These are phyloP conservation scores for Lecanicillium sp. DNA, from an alignment of 2,329 filamentous ascomycete genomes.

Conservation along the genomic window DNA sequence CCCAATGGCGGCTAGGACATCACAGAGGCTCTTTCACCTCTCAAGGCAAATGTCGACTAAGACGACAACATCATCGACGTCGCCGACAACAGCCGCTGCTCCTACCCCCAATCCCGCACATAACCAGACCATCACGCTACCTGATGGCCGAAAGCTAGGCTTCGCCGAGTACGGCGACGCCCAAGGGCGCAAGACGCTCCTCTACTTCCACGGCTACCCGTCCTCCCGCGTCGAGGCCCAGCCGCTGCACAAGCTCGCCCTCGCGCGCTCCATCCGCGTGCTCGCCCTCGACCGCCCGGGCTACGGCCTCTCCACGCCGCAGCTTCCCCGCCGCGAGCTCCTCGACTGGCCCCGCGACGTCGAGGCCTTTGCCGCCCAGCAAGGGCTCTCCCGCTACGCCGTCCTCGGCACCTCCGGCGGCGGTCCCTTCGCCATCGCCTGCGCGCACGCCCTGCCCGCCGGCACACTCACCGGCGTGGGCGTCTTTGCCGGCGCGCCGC, in stretches of 20 bases:
- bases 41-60: not conserved
- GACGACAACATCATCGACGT: not conserved
- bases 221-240: conserved; percentile 33
- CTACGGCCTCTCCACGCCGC: conserved; percentile 33
- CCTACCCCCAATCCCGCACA: not conserved
- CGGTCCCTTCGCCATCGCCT: conserved; percentile 32
- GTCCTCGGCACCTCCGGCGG: conserved; percentile 31
- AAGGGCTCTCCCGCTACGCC: conserved; percentile 24
- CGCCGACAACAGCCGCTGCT: not conserved
- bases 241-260: conserved; percentile 22
- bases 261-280: conserved; percentile 25
- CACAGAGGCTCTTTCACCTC: not conserved
- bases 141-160: conserved; percentile 35
- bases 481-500: conserved; percentile 30
- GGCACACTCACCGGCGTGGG: conserved; percentile 29
- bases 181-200: conserved; percentile 24
- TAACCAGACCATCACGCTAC: conserved; percentile 27
- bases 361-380: conserved; percentile 22
- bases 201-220: conserved; percentile 40
- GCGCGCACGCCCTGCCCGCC: conserved; percentile 24
- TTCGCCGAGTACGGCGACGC: conserved; percentile 34
- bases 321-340: conserved; percentile 24
- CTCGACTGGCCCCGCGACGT: conserved; percentile 31
- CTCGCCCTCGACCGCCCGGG: conserved; percentile 37
- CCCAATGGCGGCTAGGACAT: not conserved